Base-by-base conservation (phyloP, 1,284 basidiomycete genomes). In the Marasmius fiardii region DNA sequence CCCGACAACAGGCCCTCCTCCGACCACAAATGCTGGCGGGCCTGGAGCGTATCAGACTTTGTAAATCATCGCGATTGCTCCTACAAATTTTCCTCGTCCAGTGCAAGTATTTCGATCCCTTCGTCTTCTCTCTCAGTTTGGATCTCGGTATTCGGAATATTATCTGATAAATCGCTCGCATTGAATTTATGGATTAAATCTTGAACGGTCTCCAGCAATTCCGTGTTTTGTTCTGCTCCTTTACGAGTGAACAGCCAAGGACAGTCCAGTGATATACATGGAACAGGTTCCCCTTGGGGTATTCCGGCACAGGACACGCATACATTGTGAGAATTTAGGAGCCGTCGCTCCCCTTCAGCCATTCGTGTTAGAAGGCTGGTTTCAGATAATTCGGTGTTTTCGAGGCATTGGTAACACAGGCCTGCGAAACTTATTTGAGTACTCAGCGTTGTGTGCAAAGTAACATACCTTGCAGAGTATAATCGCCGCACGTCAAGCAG, bases 241-340 rank as follows among this genome's bases (percentile, higher is more conserved):
- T 81, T 82, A 20, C 92, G 78, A 33, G 86, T 82, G 63, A 86
- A 97, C 33, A 93, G 68, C 81, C 91, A 88, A 0, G 87, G 80
- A 65, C 94, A 97, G 65, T 96, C 93, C 52, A 92, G 73, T 4
- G 90, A 93, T 64, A 89, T 83, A 70, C 94, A 97, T 44, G 79
- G 69, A 51, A 88, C 80, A 0, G 79, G 75, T 55, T 94, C 92
- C 3, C 69, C 73, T 2, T 75, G 68, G 1, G 83, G 76, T 0
- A 76, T 78, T 1, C 72, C 71, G 0, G 85, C 74, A 66, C 94
- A 97, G 1, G 84, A 81, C 5, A 75, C 74, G 66, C 95, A 97
- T 28, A 94, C 74, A 1, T 72, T 71, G 44, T 93, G 87, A 14
- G 81, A 71, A n/a, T 82, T 73, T 21, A 74, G 65, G 4, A 90